phyloP scores from a whole-genome alignment of 2,329 filamentous ascomycete species.

The Alternaria triticimaculans region DNA sequence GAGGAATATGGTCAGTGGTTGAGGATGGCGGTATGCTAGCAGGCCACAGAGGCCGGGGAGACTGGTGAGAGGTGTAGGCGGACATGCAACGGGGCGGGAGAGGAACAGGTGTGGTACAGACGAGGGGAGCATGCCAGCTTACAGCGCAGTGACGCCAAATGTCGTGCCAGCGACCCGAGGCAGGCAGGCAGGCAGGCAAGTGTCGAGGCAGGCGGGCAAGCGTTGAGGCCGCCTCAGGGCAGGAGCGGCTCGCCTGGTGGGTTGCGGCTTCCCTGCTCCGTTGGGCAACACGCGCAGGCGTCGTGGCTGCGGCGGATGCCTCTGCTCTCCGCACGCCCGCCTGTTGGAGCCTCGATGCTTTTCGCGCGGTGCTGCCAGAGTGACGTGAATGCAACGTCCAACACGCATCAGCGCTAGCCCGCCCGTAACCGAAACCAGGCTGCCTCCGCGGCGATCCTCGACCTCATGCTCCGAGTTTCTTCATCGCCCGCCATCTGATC shows the following conservation, averaged over 20 bases:
- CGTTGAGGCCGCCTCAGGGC: slow-evolving; percentile 10
- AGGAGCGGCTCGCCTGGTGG: slow-evolving; percentile 11
- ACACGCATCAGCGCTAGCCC: slow-evolving; percentile 2
- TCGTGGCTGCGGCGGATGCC: slow-evolving; percentile 1
- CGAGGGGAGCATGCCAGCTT: slow-evolving; percentile 15
- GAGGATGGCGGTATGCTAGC: slow-evolving; percentile 22
- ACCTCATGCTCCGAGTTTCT: not conserved
- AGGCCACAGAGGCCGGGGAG: slow-evolving; percentile 22
- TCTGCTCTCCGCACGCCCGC: slow-evolving; percentile 2
- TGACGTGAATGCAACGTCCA: slow-evolving; percentile 15
- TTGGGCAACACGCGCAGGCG: slow-evolving; percentile 5
- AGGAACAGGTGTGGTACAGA: slow-evolving; percentile 23
- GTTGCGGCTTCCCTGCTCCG: slow-evolving; percentile 19
- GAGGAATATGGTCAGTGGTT: slow-evolving; percentile 38
- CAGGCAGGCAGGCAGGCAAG: not conserved
- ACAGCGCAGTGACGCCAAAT: slow-evolving; percentile 1
- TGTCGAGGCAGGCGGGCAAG: not conserved
- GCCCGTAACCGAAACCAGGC: slow-evolving; percentile 12
- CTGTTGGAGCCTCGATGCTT: slow-evolving; percentile 5
- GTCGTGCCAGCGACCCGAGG: not conserved
- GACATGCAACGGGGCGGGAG: slow-evolving; percentile 23
- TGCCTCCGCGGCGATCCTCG: slow-evolving; percentile 15
- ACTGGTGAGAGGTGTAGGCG: slow-evolving; percentile 23
- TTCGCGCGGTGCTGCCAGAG: slow-evolving; percentile 2
- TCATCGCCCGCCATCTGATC: not conserved